Conservation (phyloP, 345 rosid genomes). For the Ceriops tagal region DNA sequence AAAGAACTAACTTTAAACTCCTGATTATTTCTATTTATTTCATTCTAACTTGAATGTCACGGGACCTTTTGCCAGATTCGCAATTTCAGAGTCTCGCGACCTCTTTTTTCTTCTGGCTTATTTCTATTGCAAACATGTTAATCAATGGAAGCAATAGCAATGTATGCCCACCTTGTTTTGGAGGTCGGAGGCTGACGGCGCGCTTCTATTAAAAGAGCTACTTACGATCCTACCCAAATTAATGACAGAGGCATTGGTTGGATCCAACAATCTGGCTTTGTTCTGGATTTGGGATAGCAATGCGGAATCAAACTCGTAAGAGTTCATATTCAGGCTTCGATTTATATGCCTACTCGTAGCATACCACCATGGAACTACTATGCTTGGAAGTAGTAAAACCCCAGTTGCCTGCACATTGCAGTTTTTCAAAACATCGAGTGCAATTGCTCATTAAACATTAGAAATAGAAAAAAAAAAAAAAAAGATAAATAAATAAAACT, state of each 20-base stretch:
- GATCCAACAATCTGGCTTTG: constrained; percentile 15
- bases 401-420: constrained; percentile 29
- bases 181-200: constrained; percentile 18
- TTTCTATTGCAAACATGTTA: too few species aligned
- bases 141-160: background rate
- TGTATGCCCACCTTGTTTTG: constrained; percentile 29
- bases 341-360: constrained; percentile 11
- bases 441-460: background rate
- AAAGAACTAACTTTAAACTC: background rate
- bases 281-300: constrained; percentile 29
- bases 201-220: constrained; percentile 22
- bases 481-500: too few species aligned
- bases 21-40: too few species aligned
- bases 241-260: constrained; percentile 31
- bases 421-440: background rate
- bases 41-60: too few species aligned
- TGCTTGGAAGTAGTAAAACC: constrained; percentile 32
- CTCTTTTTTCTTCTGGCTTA: too few species aligned
- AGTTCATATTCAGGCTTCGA: constrained; percentile 8
- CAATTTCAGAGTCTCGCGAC: too few species aligned
- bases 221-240: constrained; percentile 26
- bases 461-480: too few species aligned
- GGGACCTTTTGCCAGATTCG: too few species aligned
- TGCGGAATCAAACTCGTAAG: constrained; percentile 9
- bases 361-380: constrained; percentile 33